These are phyloP conservation scores for Paraphoma sp. DNA, from an alignment of 2,329 filamentous ascomycete genomes.

Conservation along the genomic window DNA sequence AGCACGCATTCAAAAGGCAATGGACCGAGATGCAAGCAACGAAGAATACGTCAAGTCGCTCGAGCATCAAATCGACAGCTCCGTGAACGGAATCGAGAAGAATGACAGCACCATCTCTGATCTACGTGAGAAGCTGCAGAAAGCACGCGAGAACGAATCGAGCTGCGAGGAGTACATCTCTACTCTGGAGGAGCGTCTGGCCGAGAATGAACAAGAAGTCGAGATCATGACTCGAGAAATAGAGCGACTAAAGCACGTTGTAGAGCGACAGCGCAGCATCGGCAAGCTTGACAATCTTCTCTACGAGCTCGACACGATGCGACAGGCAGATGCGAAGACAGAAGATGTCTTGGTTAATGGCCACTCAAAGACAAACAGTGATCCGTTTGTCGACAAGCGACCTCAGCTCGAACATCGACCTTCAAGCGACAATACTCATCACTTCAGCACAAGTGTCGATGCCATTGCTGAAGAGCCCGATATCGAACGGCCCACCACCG, in stretches of 20 bases:
- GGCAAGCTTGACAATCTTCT: slow-evolving; percentile 93
- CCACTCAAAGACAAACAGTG: slow-evolving; percentile 41
- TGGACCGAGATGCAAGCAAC: slow-evolving; percentile 89
- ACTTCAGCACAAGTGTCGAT: slow-evolving; percentile 42
- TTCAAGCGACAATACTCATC: slow-evolving; percentile 33
- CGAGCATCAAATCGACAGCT: slow-evolving; percentile 87
- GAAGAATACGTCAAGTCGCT: slow-evolving; percentile 93
- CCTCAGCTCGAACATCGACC: slow-evolving; percentile 28
- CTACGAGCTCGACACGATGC: slow-evolving; percentile 79
- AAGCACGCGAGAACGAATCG: slow-evolving; percentile 87
- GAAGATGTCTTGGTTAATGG: slow-evolving; percentile 44
- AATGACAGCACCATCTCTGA: slow-evolving; percentile 85
- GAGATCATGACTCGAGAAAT: slow-evolving; percentile 98
- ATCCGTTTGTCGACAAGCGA: slow-evolving; percentile 41
- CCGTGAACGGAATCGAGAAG: slow-evolving; percentile 90
- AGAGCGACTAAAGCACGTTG: slow-evolving; percentile 89
- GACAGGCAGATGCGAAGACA: slow-evolving; percentile 43
- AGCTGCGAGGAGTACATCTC: slow-evolving; percentile 97
- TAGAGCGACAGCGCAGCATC: slow-evolving; percentile 92
- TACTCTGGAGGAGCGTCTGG: slow-evolving; percentile 91
- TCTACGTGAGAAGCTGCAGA: slow-evolving; percentile 87
- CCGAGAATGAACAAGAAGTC: slow-evolving; percentile 93
- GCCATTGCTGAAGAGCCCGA: slow-evolving; percentile 47
- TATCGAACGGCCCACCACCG: slow-evolving; percentile 36
- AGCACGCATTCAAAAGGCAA: slow-evolving; percentile 85